These are phyloP conservation scores for Fusarium sp. DNA, from an alignment of 2,329 filamentous ascomycete species.

Conservation along the genomic window DNA sequence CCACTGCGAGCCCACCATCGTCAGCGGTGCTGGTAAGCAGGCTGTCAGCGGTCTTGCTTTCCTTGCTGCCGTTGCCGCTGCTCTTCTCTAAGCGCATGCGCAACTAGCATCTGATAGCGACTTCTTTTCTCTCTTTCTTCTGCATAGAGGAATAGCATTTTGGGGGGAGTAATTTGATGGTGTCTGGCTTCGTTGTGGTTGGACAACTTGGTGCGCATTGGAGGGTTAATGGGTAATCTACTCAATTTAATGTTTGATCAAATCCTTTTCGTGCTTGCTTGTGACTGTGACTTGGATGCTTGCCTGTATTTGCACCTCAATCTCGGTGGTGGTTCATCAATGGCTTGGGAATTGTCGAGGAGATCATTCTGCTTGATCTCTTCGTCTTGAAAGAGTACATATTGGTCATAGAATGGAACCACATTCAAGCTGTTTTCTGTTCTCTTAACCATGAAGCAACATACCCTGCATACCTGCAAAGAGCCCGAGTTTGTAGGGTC, in stretches of 20 bases:
- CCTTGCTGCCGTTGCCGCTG: conserved; percentile 33
- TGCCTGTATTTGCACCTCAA: neutral
- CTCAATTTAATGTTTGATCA: neutral
- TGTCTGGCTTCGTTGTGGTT: neutral
- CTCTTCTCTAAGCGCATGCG: conserved; percentile 26
- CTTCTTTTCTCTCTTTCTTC: neutral
- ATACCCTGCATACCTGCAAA: neutral
- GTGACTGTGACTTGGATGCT: neutral
- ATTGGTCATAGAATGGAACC: neutral
- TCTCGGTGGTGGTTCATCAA: accelerated
- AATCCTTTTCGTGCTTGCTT: neutral
- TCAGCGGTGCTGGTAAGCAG: conserved; percentile 36
- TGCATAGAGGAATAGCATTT: neutral
- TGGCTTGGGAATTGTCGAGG: neutral
- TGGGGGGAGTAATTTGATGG: neutral
- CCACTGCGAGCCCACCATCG: conserved; percentile 26
- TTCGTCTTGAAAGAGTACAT: too few relatives aligned
- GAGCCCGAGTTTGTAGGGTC: neutral
- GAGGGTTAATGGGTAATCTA: neutral
- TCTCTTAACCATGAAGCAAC: too few relatives aligned
- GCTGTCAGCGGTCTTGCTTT: conserved; percentile 35
- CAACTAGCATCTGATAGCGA: neutral
- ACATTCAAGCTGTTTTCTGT: too few relatives aligned
- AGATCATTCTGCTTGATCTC: too few relatives aligned
- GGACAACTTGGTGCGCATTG: neutral